A percentile compares a stretch with the other conserved stretches of the same genome.
Conservation (phyloP, 768 basidiomycete genomes). For the Gloeostereum incarnatum region DNA sequence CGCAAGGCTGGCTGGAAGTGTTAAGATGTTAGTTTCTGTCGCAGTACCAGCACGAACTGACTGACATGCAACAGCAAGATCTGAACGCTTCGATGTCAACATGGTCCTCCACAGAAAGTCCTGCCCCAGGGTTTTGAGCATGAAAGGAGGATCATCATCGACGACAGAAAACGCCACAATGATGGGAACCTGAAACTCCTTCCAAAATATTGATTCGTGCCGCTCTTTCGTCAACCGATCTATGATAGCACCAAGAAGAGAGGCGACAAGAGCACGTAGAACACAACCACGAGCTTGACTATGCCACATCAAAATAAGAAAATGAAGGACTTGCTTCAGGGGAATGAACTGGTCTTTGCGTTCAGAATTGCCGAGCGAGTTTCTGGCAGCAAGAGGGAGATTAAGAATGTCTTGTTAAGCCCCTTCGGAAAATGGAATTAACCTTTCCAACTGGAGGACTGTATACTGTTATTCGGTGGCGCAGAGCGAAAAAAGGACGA, state of each 20-base stretch:
- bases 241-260: slow-evolving; percentile 14
- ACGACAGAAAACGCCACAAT: slow-evolving; percentile 24
- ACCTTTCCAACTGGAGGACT: too few species aligned
- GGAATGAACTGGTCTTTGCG: too few species aligned
- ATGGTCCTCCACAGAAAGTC: slow-evolving; percentile 29
- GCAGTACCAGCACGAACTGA: neutral
- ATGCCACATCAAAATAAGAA: slow-evolving; percentile 26
- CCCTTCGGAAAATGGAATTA: too few species aligned
- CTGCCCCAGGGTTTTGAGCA: slow-evolving; percentile 14
- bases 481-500: too few species aligned
- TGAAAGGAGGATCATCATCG: slow-evolving; percentile 9
- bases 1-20: slow-evolving; percentile 42
- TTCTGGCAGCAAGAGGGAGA: too few species aligned
- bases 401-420: too few species aligned
- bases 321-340: slow-evolving; percentile 12
- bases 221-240: slow-evolving; percentile 9
- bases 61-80: slow-evolving; percentile 35
- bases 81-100: slow-evolving; percentile 13
- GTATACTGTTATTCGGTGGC: too few species aligned
- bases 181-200: slow-evolving; percentile 22
- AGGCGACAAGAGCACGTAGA: slow-evolving; percentile 10
- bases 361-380: too few species aligned
- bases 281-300: slow-evolving; percentile 12
- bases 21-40: too few species aligned
- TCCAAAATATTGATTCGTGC: slow-evolving; percentile 2